Conservation (phyloP, 257 asterid species). For the Galeopsis tetrahit region DNA sequence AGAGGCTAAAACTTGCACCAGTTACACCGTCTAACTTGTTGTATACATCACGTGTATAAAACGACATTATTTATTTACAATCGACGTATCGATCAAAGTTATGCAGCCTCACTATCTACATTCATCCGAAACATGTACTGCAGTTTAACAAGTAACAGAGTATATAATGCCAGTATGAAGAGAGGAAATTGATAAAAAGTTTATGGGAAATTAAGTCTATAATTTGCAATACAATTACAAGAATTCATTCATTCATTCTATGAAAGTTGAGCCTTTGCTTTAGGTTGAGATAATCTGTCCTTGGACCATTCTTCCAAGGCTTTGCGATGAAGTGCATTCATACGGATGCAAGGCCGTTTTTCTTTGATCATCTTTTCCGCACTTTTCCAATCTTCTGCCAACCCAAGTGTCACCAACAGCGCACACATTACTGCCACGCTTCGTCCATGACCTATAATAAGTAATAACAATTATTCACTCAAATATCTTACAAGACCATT, state of each 20-base stretch:
- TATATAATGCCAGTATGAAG: not conserved
- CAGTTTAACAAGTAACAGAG: not conserved
- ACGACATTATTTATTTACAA: not conserved
- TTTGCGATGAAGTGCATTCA: slow-evolving; percentile 77
- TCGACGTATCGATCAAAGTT: not conserved
- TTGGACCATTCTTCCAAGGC: slow-evolving; percentile 96
- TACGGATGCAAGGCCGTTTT: slow-evolving; percentile 71
- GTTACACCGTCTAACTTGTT: too few species aligned
- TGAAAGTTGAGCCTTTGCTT: slow-evolving; percentile 39
- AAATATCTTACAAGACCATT: not conserved
- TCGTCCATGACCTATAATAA: slow-evolving; percentile 79
- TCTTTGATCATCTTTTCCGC: slow-evolving; percentile 79
- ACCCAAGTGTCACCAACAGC: slow-evolving; percentile 82
- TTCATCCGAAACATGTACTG: not conserved
- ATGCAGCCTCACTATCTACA: not conserved
- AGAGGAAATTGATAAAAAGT: not conserved
- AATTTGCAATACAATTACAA: slow-evolving; percentile 27
- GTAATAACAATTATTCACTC: not conserved
- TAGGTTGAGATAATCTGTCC: slow-evolving; percentile 57
- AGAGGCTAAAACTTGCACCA: too few species aligned
- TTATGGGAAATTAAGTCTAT: not conserved
- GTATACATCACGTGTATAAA: not conserved
- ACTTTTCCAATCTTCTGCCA: slow-evolving; percentile 88
- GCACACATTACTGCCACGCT: slow-evolving; percentile 97
- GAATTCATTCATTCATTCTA: slow-evolving; percentile 7